Conservation (phyloP, 129 eudicot species). For the Chrysanthemum seticuspe region DNA sequence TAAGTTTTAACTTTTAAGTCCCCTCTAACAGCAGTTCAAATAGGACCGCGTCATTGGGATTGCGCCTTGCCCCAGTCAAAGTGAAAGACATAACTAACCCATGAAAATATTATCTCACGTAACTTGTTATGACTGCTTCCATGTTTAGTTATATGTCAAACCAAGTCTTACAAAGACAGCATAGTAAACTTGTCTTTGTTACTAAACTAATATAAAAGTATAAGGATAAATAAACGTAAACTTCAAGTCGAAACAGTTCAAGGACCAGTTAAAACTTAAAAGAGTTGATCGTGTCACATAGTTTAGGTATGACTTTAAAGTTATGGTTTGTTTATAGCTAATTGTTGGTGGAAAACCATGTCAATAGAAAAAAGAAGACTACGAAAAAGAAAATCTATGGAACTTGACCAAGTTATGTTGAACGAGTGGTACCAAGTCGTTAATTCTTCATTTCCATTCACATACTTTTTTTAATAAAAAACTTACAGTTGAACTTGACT, state of each 20-base stretch:
- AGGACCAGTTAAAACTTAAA: conserved; percentile 7
- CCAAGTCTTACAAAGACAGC: no score
- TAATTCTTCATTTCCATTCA: background rate
- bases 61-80: no score
- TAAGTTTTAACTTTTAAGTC: no score
- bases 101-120: no score
- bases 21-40: no score
- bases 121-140: no score
- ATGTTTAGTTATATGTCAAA: no score
- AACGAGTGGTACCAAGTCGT: background rate
- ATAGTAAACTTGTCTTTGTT: no score
- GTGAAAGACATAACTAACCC: no score
- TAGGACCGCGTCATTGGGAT: no score
- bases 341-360: conserved; percentile 34
- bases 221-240: background rate
- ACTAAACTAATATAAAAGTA: no score
- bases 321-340: conserved; percentile 17
- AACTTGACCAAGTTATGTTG: conserved; percentile 3
- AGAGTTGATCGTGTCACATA: conserved; percentile 24
- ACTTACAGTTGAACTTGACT: background rate
- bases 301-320: conserved; percentile 16
- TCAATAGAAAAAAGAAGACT: background rate
- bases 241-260: conserved; percentile 18
- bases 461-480: background rate
- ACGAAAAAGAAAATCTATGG: background rate